Base-by-base conservation (phyloP, 257 asterid genomes). In the Echites panduratus region DNA sequence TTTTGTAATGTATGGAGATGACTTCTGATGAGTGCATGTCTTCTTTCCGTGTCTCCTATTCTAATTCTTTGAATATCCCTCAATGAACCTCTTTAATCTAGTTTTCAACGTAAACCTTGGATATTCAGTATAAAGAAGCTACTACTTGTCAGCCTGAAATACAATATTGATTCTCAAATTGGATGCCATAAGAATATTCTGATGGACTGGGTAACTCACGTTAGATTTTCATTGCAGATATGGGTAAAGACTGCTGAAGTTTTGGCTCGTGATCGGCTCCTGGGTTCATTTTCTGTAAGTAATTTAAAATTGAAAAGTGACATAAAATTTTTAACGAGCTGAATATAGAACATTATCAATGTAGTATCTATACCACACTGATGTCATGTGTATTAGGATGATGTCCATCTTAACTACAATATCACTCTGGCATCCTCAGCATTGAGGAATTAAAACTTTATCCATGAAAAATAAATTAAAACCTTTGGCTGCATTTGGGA, bases 181-280 rank as follows among this genome's bases (percentile, higher is more conserved):
- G 20, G 19, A 50, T n/a, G 8, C 53, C 61, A 68, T 32, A 49
- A 48, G 40, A 66, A 50, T 19, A 59, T 63, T 72, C 71, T 41
- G 13, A 52, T 11, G 20, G 38, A 32, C 38, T 32, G 2, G 19
- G 69, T 56, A 49, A 9, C 12, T 45, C 70, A 5, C 27, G 66
- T 7, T 35, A 7, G 63, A 52, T 20, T 71, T 70, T 77, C 73
- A 35, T 78, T 22, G 44, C 92, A 91, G 98, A 79, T 88, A 73
- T 94, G 98, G 98, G 95, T 94, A 82, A 94, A 94, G 74, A 91
- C 90, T 77, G 96, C 96, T 54, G 91, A 94, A 88, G 90, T 89
- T 72, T 83, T 94, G 87, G 97, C 98, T 70, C 96, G 96, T 17
- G 98, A 93, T 73, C 84, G 98, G 67, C 93, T 93, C 70, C 85